These are phyloP conservation scores for Ceratocystis destructans DNA, from an alignment of 2,329 filamentous ascomycete species.

Conservation along the genomic window DNA sequence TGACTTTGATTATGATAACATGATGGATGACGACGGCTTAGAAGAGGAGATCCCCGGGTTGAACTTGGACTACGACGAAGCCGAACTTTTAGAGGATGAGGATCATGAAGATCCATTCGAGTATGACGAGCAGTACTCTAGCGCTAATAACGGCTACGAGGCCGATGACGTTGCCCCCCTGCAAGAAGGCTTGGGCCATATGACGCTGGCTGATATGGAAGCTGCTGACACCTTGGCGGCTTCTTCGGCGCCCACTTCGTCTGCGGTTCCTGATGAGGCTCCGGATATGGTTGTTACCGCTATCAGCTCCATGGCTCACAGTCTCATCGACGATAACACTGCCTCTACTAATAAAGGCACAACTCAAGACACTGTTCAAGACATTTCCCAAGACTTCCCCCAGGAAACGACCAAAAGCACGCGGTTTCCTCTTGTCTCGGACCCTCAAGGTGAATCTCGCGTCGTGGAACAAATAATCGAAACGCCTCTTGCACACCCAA, in stretches of 20 bases:
- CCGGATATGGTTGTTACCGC: background rate
- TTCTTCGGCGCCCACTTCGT: background rate
- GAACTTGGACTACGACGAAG: slow-evolving; percentile 36
- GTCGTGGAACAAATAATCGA: slow-evolving; percentile 15
- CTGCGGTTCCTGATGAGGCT: no score
- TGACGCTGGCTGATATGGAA: slow-evolving; percentile 16
- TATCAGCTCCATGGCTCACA: background rate
- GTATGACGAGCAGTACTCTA: slow-evolving; percentile 22
- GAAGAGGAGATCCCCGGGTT: slow-evolving; percentile 53
- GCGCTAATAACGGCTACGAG: slow-evolving; percentile 22
- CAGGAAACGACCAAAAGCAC: background rate
- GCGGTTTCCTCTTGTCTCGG: background rate
- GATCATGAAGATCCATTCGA: slow-evolving; percentile 24
- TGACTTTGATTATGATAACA: slow-evolving; percentile 49
- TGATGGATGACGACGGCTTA: slow-evolving; percentile 50
- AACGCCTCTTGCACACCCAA: background rate
- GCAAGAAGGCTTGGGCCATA: slow-evolving; percentile 18
- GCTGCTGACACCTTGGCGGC: background rate
- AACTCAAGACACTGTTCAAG: background rate
- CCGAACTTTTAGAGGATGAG: slow-evolving; percentile 29
- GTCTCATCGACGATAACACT: background rate
- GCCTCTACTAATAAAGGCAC: background rate
- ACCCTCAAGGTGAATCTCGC: background rate
- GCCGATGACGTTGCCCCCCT: slow-evolving; percentile 35
- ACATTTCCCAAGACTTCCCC: background rate